Evolutionary conservation across 768 basidiomycete genomes (phyloP).

Genomic region (Mycena amicta): DNA sequence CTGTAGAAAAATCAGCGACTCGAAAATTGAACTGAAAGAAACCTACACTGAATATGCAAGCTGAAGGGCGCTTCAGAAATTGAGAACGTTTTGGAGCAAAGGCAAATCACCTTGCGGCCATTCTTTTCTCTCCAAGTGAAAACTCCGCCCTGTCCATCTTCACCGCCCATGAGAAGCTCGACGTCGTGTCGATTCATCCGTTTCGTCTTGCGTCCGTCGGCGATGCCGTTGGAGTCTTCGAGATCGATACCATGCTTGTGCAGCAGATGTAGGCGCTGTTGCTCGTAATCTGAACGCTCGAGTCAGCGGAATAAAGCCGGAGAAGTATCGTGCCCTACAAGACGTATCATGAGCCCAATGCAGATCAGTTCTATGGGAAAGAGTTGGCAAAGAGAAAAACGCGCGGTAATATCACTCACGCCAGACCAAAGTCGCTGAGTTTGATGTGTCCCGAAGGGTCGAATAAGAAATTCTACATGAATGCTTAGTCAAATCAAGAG

Average conservation of each 20-base stretch:
- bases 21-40: slow-evolving; percentile 14
- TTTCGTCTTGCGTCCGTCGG: slow-evolving; percentile 73
- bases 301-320: slow-evolving; percentile 15
- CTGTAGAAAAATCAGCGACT: slow-evolving; percentile 43
- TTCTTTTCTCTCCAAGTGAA: slow-evolving; percentile 97
- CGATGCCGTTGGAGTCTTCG: slow-evolving; percentile 68
- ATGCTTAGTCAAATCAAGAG: slow-evolving; percentile 18
- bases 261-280: slow-evolving; percentile 84
- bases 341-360: slow-evolving; percentile 98
- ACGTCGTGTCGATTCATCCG: slow-evolving; percentile 82
- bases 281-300: slow-evolving; percentile 77
- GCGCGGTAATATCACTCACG: slow-evolving; percentile 56
- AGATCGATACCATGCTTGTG: slow-evolving; percentile 95
- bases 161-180: slow-evolving; percentile 82
- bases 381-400: slow-evolving; percentile 21
- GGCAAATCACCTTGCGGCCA: slow-evolving; percentile 73
- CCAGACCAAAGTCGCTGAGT: slow-evolving; percentile 94
- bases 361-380: slow-evolving; percentile 69
- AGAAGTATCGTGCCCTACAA: slow-evolving; percentile 47
- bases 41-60: slow-evolving; percentile 87
- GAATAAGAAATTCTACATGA: slow-evolving; percentile 87
- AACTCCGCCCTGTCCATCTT: slow-evolving; percentile 77
- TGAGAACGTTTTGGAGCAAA: slow-evolving; percentile 28
- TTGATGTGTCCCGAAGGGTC: slow-evolving; percentile 91
- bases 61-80: slow-evolving; percentile 39